phyloP scores from a whole-genome alignment of 1,284 basidiomycete genomes.

The Cryptococcus sp. region DNA sequence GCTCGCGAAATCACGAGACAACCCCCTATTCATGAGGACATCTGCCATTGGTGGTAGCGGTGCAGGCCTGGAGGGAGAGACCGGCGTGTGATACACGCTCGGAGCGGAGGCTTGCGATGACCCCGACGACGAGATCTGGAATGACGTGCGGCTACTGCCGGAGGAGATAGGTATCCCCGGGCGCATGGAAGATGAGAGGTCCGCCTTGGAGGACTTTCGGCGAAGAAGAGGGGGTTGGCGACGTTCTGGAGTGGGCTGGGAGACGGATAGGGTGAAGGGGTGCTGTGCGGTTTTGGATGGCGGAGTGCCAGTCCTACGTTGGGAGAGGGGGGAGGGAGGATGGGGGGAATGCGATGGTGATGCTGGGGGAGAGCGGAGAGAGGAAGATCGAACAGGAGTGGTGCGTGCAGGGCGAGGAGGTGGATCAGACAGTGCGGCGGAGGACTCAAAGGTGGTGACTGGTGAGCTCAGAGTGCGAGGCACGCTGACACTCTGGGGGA shows the following conservation, averaged over 20 bases:
- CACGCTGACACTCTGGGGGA: background rate
- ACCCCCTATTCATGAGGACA: background rate
- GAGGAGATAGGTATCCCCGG: background rate
- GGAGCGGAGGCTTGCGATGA: background rate
- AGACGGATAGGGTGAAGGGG: slow-evolving; percentile 9
- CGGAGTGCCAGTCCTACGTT: background rate
- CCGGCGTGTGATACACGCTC: background rate
- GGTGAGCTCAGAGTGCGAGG: slow-evolving; percentile 1
- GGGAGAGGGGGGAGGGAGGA: background rate
- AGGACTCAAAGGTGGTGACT: background rate
- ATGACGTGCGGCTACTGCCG: background rate
- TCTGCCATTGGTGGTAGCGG: background rate
- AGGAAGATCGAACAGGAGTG: slow-evolving; percentile 2
- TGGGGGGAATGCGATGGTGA: background rate
- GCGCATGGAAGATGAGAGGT: background rate
- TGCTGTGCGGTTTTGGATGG: background rate
- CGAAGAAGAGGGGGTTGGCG: slow-evolving; percentile 8
- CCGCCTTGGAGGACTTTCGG: slow-evolving; percentile 7
- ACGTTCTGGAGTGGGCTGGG: slow-evolving; percentile 13
- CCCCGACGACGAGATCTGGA: background rate
- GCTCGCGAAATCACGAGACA: background rate
- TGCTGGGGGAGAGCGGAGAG: background rate
- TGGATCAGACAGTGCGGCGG: background rate
- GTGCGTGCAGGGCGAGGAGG: slow-evolving; percentile 4
- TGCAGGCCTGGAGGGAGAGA: background rate